Conservation (phyloP, 352 stramenopile genomes). For the Phytophthora uliginosa region DNA sequence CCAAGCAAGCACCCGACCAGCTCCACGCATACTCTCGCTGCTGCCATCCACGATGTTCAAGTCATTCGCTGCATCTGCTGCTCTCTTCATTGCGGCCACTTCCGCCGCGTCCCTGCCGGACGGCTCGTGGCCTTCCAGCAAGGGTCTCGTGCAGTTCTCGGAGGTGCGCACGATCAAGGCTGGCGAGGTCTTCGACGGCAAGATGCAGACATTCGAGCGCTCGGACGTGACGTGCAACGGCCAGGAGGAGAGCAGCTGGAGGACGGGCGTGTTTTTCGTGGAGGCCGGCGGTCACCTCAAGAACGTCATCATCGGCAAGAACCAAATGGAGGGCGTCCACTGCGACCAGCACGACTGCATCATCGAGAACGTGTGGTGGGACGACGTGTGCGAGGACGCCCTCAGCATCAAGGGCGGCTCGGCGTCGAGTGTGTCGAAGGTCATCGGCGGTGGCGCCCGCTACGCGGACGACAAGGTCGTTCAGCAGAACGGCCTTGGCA, state of each 20-base stretch:
- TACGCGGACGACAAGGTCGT: slow-evolving; percentile 49
- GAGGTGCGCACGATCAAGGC: slow-evolving; percentile 16
- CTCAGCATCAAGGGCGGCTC: slow-evolving; percentile 31
- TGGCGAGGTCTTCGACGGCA: slow-evolving; percentile 15
- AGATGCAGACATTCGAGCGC: slow-evolving; percentile 18
- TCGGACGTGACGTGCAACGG: slow-evolving; percentile 7
- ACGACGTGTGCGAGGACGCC: slow-evolving; percentile 31
- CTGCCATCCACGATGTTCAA: slow-evolving; percentile 16
- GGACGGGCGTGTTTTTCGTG: slow-evolving; percentile 12
- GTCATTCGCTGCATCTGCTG: slow-evolving; percentile 12
- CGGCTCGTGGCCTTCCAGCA: slow-evolving; percentile 26
- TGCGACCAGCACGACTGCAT: slow-evolving; percentile 3
- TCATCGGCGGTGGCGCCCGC: slow-evolving; percentile 40
- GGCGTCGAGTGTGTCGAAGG: slow-evolving; percentile 20
- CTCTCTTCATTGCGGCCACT: slow-evolving; percentile 10
- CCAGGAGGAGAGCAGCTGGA: slow-evolving; percentile 9
- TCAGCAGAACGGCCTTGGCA: slow-evolving; percentile 8
- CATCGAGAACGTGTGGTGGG: slow-evolving; percentile 4
- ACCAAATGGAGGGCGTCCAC: slow-evolving; percentile 4
- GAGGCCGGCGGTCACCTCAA: slow-evolving; percentile 9
- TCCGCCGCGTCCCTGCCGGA: slow-evolving; percentile 25
- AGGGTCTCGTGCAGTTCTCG: slow-evolving; percentile 19
- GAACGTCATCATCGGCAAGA: slow-evolving; percentile 4
- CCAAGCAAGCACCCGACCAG: neutral
- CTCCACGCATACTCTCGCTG: no score